These are phyloP conservation scores for Dothiorella sarmentorum DNA, from an alignment of 2,329 filamentous ascomycete genomes.

Conservation along the genomic window DNA sequence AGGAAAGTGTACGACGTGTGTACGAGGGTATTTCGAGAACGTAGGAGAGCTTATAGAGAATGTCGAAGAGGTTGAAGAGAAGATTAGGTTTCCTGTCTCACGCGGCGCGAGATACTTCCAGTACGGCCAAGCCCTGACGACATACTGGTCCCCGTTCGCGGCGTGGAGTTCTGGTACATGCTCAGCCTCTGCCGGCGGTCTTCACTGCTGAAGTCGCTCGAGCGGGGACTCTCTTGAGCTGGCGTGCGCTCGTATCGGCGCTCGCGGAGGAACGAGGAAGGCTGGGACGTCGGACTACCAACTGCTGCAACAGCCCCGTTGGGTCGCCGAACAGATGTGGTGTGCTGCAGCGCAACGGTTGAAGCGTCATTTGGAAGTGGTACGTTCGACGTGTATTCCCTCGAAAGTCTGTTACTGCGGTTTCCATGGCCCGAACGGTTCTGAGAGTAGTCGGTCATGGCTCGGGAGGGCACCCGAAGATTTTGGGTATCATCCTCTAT, in stretches of 20 bases:
- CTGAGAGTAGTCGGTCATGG: slow-evolving; percentile 45
- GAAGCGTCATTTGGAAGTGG: slow-evolving; percentile 34
- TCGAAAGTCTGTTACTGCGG: slow-evolving; percentile 24
- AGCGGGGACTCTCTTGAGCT: not conserved
- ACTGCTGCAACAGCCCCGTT: slow-evolving; percentile 6
- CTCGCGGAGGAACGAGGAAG: slow-evolving; percentile 10
- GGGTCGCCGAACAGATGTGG: slow-evolving; percentile 9
- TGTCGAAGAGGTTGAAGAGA: not conserved
- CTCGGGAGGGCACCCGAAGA: slow-evolving; percentile 46
- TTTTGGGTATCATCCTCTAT: slow-evolving; percentile 38
- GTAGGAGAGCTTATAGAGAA: not conserved
- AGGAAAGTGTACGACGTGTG: not conserved
- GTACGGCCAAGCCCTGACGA: not conserved
- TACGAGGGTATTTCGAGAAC: slow-evolving; percentile 9
- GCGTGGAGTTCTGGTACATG: slow-evolving; percentile 8
- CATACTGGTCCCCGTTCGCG: not conserved
- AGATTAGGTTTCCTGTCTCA: slow-evolving; percentile 8
- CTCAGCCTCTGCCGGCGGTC: slow-evolving; percentile 14
- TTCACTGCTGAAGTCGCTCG: not conserved
- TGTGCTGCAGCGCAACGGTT: slow-evolving; percentile 28
- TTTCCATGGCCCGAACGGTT: slow-evolving; percentile 21
- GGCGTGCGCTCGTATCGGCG: slow-evolving; percentile 13
- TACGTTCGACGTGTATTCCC: slow-evolving; percentile 37
- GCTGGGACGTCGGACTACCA: not conserved
- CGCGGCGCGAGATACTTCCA: slow-evolving; percentile 7